Base-by-base conservation (phyloP, 2,329 filamentous ascomycete species). In the Acarospora socialis region DNA sequence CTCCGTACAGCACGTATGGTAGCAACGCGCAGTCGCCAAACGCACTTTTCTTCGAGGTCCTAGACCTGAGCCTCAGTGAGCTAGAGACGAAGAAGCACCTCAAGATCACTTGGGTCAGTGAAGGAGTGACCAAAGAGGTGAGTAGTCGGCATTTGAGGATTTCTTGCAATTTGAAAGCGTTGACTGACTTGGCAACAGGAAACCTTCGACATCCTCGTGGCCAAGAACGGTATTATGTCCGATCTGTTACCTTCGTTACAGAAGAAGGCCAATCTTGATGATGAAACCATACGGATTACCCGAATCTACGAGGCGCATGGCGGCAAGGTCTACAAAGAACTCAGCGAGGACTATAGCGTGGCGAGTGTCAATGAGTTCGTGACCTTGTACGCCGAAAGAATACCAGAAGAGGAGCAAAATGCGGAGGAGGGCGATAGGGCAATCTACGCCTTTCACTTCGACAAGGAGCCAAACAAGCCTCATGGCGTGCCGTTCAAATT, bases 401-500 rank as follows among this genome's bases (percentile, higher is more conserved):
- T 87, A 24, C 81, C 86, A 0, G 71, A 83, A 21, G 76, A 80
- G 32, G 73, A 78, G 41, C 37, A 59, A 20, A 55, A 63, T 5
- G 51, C 61, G 41, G 77, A 83, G 29, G 77, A 79, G 43, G 55
- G 68, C 2, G 73, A 77, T 20, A 67, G 74, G 31, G 69, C 77
- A 34, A 79, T 94, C 34, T 73, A 77, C 39, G 13, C 12, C 18
- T 90, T 87, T 57, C 90, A 94, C 53, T 98, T 90, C 57, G 86
- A 98, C 52, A 81, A 77, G 44, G 92, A 98, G 46, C 73, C 81
- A 0, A 80, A 61, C 48, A 81, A 92, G 45, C 63, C 77, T 3
- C 87, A 98, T 49, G 82, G 86, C 3, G 70, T 92, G 26, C 90
- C 90, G 0, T 98, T 98, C 66, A 78, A 77, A 46, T 93, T 98